A percentile compares a stretch with the other conserved stretches of the same genome.
Conservation (phyloP, 352 stramenopile species). For the Globisporangium cystogenes region DNA sequence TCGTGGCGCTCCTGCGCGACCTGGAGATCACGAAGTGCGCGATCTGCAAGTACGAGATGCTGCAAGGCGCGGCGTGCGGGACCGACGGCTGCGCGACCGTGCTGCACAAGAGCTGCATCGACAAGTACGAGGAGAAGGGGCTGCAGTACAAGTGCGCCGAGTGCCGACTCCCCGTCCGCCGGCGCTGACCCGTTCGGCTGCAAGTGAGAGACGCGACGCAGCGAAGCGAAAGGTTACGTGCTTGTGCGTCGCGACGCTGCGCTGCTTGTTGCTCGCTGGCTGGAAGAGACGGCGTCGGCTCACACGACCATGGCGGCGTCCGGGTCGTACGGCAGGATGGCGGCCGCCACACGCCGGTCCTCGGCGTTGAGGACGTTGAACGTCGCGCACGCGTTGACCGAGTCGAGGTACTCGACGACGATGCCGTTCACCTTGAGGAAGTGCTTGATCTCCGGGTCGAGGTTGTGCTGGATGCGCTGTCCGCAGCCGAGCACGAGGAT, state of each 20-base stretch:
- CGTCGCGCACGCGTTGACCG: conserved; percentile 81
- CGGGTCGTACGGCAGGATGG: conserved; percentile 69
- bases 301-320: conserved; percentile 15
- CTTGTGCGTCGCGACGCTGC: not conserved
- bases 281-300: not conserved
- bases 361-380: conserved; percentile 92
- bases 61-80: conserved; percentile 50
- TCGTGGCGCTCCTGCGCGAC: conserved; percentile 68
- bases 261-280: not conserved
- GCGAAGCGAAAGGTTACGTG: not conserved
- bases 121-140: conserved; percentile 56
- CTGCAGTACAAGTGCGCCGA: conserved; percentile 50
- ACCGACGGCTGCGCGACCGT: conserved; percentile 29
- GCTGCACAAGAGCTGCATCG: conserved; percentile 50
- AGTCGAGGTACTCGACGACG: conserved; percentile 83
- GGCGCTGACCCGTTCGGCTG: not conserved
- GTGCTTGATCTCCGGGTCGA: conserved; percentile 59
- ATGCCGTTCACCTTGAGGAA: conserved; percentile 81
- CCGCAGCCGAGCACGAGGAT: conserved; percentile 82
- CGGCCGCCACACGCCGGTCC: conserved; percentile 72
- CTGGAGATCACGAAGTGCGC: conserved; percentile 72
- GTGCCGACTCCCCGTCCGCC: conserved; percentile 39
- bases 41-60: conserved; percentile 73
- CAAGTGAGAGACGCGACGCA: not conserved
- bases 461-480: conserved; percentile 44